Base-by-base conservation (phyloP, 2,329 filamentous ascomycete species). In the Eutypa lata region DNA sequence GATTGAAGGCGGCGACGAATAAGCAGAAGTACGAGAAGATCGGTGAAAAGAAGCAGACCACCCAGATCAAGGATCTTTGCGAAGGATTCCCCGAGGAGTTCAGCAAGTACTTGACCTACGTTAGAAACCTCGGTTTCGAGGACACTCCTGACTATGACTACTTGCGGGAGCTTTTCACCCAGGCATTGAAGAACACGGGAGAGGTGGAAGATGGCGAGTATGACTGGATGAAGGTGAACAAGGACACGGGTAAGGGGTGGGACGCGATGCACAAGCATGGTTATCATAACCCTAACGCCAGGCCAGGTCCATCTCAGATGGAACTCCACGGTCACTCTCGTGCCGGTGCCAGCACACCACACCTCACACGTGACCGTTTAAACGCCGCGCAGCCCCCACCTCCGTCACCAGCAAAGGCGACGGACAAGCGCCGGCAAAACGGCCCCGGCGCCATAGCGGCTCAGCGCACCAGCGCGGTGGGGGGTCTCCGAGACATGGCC, bases 21-120 rank as follows among this genome's bases (percentile, higher is more conserved):
- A 88, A 99, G 84, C 94, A 99, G 71, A 99, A 99, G 77, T 99
- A 99, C 71, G 94, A 99, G 77, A 97, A 97, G 82, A 99, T 99
- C 73, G 94, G 94, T 45, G 93, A 99, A 80, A 97, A 99, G 88
- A 99, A 99, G 80, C 94, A 97, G 77, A 97, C 93, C 0, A 97
- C 94, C 21, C 84, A 85, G 5, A 95, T 99, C 76, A 96, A 97
- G 77, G 94, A 99, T 65, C 84, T 99, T 16, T 97, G 93, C 70
- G 92, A 97, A 64, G 89, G 91, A 49, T 97, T 96, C 75, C 93
- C 94, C 60, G 90, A 96, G 70, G 92, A 99, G 75, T 96, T 99
- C 73, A 95, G 89, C 79, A 95, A 97, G 74, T 99, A 99, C 73
- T 79, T 99, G 52, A 96, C 88, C 61, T 97, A 99, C 66, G 94